Conservation (phyloP, 1,284 basidiomycete genomes). For the Naganishia sp. region DNA sequence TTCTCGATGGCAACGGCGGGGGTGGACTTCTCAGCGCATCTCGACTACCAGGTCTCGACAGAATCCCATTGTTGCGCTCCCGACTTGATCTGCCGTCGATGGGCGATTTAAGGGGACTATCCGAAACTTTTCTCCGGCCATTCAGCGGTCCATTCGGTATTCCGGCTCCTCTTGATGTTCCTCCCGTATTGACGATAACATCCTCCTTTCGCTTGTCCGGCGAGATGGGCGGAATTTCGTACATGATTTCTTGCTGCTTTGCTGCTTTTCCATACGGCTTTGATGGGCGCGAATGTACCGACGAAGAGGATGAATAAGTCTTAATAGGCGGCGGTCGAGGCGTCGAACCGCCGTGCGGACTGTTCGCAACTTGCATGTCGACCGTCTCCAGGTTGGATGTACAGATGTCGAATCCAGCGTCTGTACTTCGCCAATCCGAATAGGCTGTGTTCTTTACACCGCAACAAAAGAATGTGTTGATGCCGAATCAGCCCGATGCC, state of each 20-base stretch:
- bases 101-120: not conserved
- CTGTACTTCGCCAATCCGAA: not conserved
- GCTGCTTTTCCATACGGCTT: constrained; percentile 3
- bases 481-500: constrained; percentile 1
- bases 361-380: not conserved
- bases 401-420: not conserved
- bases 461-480: not conserved
- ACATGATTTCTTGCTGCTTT: constrained; percentile 12
- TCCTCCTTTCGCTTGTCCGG: not conserved
- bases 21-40: not conserved
- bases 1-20: constrained; percentile 2
- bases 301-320: not conserved
- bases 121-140: not conserved
- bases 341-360: not conserved
- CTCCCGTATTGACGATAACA: not conserved
- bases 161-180: too few relatives aligned
- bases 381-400: not conserved
- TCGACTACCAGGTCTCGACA: not conserved
- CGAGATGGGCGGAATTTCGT: constrained; percentile 15
- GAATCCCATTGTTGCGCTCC: not conserved
- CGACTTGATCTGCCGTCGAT: constrained; percentile 3
- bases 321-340: not conserved
- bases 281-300: not conserved
- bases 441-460: not conserved
- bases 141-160: not conserved